Percentiles rank a stretch among this genome's conserved stretches.
Conservation (phyloP, 2,329 filamentous ascomycete genomes). For the Aureobasidium vineae region DNA sequence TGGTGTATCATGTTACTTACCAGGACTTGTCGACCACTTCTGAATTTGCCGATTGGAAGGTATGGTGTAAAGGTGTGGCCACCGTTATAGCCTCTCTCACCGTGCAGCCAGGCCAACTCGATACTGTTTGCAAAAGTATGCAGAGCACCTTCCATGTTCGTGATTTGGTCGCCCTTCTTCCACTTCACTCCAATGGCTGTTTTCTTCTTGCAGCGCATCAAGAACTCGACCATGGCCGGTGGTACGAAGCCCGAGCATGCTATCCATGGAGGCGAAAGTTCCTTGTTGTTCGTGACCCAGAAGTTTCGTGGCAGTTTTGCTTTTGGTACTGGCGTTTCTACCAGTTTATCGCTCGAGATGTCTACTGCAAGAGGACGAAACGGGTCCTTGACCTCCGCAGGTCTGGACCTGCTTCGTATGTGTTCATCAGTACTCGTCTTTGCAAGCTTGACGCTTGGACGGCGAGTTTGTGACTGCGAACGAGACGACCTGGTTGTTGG, state of each 20-base stretch:
- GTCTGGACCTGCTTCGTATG: neutral
- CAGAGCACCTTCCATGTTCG: slow-evolving; percentile 24
- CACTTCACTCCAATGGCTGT: neutral
- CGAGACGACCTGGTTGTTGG: neutral
- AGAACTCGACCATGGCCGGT: neutral
- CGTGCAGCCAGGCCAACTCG: slow-evolving; percentile 12
- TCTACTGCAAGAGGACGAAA: neutral
- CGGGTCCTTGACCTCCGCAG: neutral
- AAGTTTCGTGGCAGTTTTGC: neutral
- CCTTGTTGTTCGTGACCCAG: neutral
- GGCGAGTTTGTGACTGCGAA: neutral
- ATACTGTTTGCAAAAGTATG: slow-evolving; percentile 23
- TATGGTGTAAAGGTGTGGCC: slow-evolving; percentile 8
- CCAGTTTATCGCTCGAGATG: slow-evolving; percentile 1
- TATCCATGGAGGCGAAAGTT: slow-evolving; percentile 19
- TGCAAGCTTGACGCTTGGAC: neutral
- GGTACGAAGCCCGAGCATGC: slow-evolving; percentile 3
- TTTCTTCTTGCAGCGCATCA: slow-evolving; percentile 19
- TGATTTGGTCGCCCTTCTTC: slow-evolving; percentile 18
- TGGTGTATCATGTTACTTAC: slow-evolving; percentile 23
- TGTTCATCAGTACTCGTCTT: neutral
- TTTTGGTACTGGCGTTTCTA: neutral
- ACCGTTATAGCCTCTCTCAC: neutral
- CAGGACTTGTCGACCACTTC: slow-evolving; percentile 4
- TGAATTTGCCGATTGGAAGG: neutral